A percentile compares a stretch with the other conserved stretches of the same genome.
Evolutionary conservation across 2,329 filamentous ascomycete species (phyloP).

Genomic region (Trichoderma oligosporum): DNA sequence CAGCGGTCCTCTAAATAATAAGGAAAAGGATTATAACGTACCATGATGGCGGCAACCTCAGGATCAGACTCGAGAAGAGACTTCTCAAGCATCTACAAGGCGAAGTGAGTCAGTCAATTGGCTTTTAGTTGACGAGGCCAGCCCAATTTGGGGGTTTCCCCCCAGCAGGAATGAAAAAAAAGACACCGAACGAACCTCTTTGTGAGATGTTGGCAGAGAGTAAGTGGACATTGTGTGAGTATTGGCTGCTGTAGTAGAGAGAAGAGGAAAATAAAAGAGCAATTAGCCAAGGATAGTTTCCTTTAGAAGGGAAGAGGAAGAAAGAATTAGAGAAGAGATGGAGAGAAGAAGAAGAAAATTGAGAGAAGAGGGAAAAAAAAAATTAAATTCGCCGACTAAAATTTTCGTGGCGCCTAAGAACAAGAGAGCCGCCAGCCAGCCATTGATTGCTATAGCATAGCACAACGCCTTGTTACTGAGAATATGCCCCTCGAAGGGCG

Average conservation of each 20-base stretch:
- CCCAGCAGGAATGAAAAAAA: not conserved
- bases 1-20: not conserved
- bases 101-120: conserved; percentile 18
- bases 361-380: conserved; percentile 1
- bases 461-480: too few species aligned
- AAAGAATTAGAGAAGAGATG: not conserved
- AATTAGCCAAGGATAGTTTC: not conserved
- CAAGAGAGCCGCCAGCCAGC: too few species aligned
- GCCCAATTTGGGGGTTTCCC: not conserved
- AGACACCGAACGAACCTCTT: conserved; percentile 42
- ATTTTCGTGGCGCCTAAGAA: conserved; percentile 16
- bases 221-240: conserved; percentile 41
- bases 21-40: conserved; percentile 44
- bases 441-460: too few species aligned
- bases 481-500: too few species aligned
- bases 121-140: not conserved
- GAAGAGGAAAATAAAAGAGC: conserved; percentile 3
- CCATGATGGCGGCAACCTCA: conserved; percentile 96
- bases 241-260: not conserved
- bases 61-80: conserved; percentile 86
- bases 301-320: not conserved
- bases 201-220: conserved; percentile 52
- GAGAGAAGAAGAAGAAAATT: conserved; percentile 3
- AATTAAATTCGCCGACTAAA: conserved; percentile 16
- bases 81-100: conserved; percentile 83